Conservation (phyloP, 192 early-diverging fungal species). For the Cladochytrium replicatum region DNA sequence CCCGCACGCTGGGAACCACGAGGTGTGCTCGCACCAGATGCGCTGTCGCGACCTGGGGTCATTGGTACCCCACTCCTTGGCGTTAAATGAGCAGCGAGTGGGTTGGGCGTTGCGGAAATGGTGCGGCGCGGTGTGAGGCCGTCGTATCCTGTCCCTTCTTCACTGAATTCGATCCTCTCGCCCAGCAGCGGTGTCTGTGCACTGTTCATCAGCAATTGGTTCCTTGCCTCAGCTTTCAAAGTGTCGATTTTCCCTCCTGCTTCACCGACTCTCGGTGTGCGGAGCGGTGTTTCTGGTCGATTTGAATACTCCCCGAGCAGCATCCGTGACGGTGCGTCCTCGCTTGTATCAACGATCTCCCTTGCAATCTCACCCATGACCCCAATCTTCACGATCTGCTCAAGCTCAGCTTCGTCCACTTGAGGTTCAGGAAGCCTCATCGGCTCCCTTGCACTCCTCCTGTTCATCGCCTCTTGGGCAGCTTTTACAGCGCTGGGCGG, state of each 20-base stretch:
- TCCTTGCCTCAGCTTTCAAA: slow-evolving; percentile 70
- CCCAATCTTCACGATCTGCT: slow-evolving; percentile 85
- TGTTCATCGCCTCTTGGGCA: slow-evolving; percentile 57
- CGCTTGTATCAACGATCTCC: slow-evolving; percentile 55
- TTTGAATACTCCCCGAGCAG: slow-evolving; percentile 67
- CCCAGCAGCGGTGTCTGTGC: slow-evolving; percentile 82
- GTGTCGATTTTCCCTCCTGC: too few relatives aligned
- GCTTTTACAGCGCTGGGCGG: slow-evolving; percentile 51
- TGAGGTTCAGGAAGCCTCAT: slow-evolving; percentile 85
- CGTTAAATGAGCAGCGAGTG: slow-evolving; percentile 39
- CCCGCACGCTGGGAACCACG: slow-evolving; percentile 6
- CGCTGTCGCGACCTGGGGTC: slow-evolving; percentile 3
- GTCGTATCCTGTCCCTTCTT: slow-evolving; percentile 51
- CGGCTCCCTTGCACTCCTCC: slow-evolving; percentile 55
- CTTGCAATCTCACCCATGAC: slow-evolving; percentile 66
- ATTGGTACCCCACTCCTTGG: slow-evolving; percentile 25
- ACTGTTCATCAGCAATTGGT: slow-evolving; percentile 61
- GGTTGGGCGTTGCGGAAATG: slow-evolving; percentile 70
- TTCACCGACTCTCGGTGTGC: slow-evolving; percentile 55
- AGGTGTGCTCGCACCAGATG: slow-evolving; percentile 13
- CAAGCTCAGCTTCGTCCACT: slow-evolving; percentile 81
- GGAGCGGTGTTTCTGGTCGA: slow-evolving; percentile 44
- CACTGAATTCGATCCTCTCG: slow-evolving; percentile 43
- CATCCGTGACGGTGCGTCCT: slow-evolving; percentile 46
- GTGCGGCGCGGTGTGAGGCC: slow-evolving; percentile 48